Conservation (phyloP, 768 basidiomycete species). For the Pulveroboletus sp. region DNA sequence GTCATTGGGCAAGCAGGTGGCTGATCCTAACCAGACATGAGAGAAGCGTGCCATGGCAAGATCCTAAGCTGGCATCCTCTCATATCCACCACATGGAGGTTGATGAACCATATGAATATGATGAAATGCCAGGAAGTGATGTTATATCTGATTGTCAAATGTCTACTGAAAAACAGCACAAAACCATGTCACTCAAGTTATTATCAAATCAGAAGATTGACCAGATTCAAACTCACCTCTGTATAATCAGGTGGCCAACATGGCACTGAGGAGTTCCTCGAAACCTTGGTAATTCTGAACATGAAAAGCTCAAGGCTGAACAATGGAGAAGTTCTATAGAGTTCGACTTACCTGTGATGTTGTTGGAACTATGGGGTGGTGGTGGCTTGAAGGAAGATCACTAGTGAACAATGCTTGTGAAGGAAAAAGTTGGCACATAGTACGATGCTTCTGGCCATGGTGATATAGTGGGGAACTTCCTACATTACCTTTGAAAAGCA, state of each 20-base stretch:
- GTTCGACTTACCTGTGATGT: constrained; percentile 26
- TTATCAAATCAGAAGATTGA: not conserved
- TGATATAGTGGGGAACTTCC: constrained; percentile 24
- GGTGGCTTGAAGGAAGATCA: not conserved
- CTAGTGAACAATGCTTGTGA: not conserved
- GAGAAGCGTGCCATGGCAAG: no score
- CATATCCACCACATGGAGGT: no score
- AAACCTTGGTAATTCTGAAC: constrained; percentile 23
- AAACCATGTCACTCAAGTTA: no score
- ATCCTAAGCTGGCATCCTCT: no score
- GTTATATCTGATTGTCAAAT: no score
- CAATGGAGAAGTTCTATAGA: constrained; percentile 30
- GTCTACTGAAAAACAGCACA: no score
- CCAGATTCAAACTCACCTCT: not conserved
- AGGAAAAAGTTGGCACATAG: constrained; percentile 19
- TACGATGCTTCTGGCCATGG: constrained; percentile 31
- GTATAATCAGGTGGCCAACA: not conserved
- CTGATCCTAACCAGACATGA: no score
- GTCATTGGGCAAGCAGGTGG: no score
- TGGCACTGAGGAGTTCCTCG: constrained; percentile 23
- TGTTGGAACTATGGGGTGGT: constrained; percentile 29
- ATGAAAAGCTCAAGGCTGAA: constrained; percentile 33
- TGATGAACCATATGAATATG: no score
- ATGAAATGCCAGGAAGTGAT: no score
- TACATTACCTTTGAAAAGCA: no score